Conservation (phyloP, 1,284 basidiomycete species). For the Tilletia caries region DNA sequence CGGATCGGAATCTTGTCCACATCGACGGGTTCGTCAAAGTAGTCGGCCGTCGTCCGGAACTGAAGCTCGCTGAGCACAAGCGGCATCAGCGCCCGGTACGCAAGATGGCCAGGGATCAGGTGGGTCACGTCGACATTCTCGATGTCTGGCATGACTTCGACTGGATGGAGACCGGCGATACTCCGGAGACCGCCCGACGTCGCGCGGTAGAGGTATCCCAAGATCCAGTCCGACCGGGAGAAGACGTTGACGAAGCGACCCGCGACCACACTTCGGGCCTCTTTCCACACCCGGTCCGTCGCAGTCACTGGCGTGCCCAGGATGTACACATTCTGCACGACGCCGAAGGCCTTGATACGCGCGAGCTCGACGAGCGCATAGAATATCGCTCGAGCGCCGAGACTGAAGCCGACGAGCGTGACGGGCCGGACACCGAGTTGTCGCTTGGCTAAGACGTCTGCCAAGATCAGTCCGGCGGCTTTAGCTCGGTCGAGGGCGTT, state of each 20-base stretch:
- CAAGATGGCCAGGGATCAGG: conserved; percentile 48
- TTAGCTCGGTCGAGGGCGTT: conserved; percentile 49
- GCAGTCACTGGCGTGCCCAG: conserved; percentile 51
- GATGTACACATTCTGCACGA: conserved; percentile 52
- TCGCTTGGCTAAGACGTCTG: conserved; percentile 45
- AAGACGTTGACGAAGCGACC: conserved; percentile 50
- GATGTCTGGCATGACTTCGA: conserved; percentile 46
- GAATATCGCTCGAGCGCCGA: conserved; percentile 51
- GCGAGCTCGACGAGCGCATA: conserved; percentile 48
- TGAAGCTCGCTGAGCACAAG: conserved; percentile 50
- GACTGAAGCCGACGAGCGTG: conserved; percentile 50
- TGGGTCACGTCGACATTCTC: conserved; percentile 53
- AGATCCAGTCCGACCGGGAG: conserved; percentile 51
- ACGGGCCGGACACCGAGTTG: conserved; percentile 53
- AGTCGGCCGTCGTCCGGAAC: conserved; percentile 51
- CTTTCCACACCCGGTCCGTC: conserved; percentile 44
- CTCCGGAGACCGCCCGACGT: conserved; percentile 49
- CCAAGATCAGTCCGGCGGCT: conserved; percentile 49
- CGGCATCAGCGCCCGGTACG: conserved; percentile 50
- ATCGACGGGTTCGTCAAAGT: conserved; percentile 53
- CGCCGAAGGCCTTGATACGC: conserved; percentile 46
- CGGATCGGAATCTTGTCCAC: conserved; percentile 46
- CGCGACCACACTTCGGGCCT: conserved; percentile 43
- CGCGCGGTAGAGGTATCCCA: conserved; percentile 51
- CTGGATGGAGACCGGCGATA: conserved; percentile 50